These are phyloP conservation scores for Nepenthes mirabilis DNA, from an alignment of 148 eudicot species.

Conservation along the genomic window DNA sequence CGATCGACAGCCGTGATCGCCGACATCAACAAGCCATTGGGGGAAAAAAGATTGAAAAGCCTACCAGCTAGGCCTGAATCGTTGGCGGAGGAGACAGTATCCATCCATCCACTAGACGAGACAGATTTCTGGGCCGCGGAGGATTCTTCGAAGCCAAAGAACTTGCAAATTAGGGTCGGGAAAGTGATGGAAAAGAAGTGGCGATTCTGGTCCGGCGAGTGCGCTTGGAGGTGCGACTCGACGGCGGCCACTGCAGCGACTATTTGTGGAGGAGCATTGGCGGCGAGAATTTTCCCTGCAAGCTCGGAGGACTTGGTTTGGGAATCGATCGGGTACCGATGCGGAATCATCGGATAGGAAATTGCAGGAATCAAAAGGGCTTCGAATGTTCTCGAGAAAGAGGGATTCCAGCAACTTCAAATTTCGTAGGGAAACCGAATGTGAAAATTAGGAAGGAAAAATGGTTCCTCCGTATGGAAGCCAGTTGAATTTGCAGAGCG, in stretches of 20 bases:
- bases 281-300: constrained; percentile 45
- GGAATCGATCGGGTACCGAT: constrained; percentile 47
- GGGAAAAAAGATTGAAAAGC: constrained; percentile 47
- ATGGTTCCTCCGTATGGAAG: no score
- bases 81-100: constrained; percentile 18
- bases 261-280: constrained; percentile 46
- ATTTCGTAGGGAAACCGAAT: no score
- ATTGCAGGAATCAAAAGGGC: background rate
- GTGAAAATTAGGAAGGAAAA: no score
- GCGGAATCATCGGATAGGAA: constrained; percentile 39
- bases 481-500: no score
- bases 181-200: constrained; percentile 85
- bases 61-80: constrained; percentile 39
- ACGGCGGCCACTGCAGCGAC: constrained; percentile 43
- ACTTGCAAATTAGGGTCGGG: constrained; percentile 62
- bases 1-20: constrained; percentile 63
- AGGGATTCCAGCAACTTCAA: no score
- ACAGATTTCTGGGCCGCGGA: constrained; percentile 18
- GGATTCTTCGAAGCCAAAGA: constrained; percentile 66
- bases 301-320: constrained; percentile 67
- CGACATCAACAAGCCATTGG: constrained; percentile 44
- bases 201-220: constrained; percentile 61
- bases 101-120: constrained; percentile 48
- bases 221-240: constrained; percentile 44
- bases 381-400: background rate